Evolutionary conservation across 257 asterid genomes (phyloP).

Genomic region (Solanum sitiens): DNA sequence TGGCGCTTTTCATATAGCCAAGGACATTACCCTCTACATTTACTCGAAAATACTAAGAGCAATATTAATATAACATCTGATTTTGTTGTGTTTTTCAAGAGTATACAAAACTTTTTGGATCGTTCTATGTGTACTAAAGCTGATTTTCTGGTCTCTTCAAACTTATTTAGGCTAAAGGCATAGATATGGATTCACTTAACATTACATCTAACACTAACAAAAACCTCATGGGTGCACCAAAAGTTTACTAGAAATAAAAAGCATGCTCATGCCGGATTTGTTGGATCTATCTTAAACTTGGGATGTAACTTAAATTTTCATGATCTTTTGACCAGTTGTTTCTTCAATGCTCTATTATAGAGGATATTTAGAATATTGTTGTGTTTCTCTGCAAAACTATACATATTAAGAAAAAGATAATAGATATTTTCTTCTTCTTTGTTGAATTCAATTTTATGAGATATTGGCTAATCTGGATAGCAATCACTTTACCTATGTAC

Average conservation of each 20-base stretch:
- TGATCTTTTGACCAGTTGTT: no score
- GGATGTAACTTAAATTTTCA: background rate
- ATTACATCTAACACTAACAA: background rate
- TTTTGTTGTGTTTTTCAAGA: background rate
- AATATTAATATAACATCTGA: conserved; percentile 54
- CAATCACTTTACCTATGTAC: background rate
- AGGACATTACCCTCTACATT: conserved; percentile 72
- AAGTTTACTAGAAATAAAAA: background rate
- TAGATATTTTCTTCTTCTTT: no score
- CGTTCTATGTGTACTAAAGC: background rate
- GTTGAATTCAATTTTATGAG: background rate
- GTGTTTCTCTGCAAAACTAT: no score
- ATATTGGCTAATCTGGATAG: background rate
- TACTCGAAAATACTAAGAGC: conserved; percentile 67
- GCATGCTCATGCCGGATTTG: no score
- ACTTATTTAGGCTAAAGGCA: conserved; percentile 48
- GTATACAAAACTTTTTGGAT: background rate
- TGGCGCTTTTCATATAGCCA: conserved; percentile 75
- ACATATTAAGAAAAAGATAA: no score
- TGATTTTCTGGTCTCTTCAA: background rate
- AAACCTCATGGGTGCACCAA: background rate
- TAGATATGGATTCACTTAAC: conserved; percentile 69
- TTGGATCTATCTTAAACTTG: background rate
- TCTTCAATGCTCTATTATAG: no score
- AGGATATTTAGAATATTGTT: no score